Evolutionary conservation across 139 green algal species (phyloP).

Genomic region (Chlorella sp.): DNA sequence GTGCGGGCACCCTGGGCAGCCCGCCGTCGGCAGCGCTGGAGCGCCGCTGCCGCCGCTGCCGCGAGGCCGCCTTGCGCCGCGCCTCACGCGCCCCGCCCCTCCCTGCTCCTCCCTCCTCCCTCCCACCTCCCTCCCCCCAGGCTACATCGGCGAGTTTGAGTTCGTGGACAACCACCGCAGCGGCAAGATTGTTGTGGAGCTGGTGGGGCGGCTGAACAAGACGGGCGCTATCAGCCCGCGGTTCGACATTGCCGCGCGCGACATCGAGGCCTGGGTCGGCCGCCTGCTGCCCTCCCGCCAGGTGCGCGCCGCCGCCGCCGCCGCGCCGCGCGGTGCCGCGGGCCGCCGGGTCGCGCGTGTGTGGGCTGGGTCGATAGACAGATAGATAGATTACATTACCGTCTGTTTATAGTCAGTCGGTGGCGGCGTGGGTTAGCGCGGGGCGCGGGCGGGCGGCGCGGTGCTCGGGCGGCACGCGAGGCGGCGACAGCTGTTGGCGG

Average conservation of each 20-base stretch:
- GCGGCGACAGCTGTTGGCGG: too few relatives aligned
- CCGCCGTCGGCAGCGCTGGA: too few relatives aligned
- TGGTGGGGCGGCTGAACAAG: conserved; percentile 99
- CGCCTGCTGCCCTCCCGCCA: conserved; percentile 96
- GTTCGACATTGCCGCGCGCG: conserved; percentile 87
- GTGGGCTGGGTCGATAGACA: too few relatives aligned
- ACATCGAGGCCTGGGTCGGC: conserved; percentile 94
- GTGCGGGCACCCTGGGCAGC: too few relatives aligned
- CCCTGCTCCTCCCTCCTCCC: neutral
- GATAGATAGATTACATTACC: too few relatives aligned
- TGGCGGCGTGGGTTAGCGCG: too few relatives aligned
- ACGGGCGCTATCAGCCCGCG: conserved; percentile 97
- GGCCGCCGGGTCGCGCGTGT: too few relatives aligned
- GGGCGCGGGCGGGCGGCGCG: too few relatives aligned
- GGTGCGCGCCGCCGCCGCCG: conserved; percentile 44
- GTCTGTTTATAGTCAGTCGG: too few relatives aligned
- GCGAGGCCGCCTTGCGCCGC: neutral
- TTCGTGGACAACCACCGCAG: conserved; percentile 96
- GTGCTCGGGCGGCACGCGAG: too few relatives aligned
- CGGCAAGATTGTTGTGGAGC: conserved; percentile 99
- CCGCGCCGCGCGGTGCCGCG: too few relatives aligned
- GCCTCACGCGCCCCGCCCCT: neutral
- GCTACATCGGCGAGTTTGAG: conserved; percentile 99
- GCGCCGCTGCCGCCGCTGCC: too few relatives aligned
- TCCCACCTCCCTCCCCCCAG: conserved; percentile 50